Evolutionary conservation across 2,329 filamentous ascomycete genomes (phyloP), one percentile per base, ranked within the genome.

Genomic region (Aspergillus neotritici): DNA sequence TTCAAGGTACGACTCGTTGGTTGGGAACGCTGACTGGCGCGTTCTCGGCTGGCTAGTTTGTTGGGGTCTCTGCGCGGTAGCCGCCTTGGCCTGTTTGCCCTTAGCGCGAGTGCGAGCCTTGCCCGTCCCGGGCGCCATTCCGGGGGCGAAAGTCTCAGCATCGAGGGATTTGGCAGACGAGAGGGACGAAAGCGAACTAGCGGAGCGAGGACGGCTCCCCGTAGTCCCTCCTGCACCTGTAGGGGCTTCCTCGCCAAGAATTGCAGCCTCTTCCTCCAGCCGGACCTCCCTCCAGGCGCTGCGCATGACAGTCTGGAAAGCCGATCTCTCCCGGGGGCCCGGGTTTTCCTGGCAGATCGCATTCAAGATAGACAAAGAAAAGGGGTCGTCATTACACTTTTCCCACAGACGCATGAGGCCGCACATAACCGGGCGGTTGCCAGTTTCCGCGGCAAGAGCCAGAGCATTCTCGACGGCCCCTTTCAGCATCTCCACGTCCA

Each of bases 141-240:
- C 51, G 29, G 60, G 57, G n/a, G 52, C 53, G 39, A 56, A 55
- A 14, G 60, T 58, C 41, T 67, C 64, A 36, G 55, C 56, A 31
- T 64, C 60, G 29, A 67, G 49, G 4, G 68, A 67, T 33, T 66
- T 63, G 8, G 63, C 63, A 7, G 67, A 65, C 30, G 69, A 70
- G 15, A 69, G 45, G 10, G 64, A 69, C 12, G 66, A 68, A 10
- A 59, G 57, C 14, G 59, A 67, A 32, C 50, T 55, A 16, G 52
- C 53, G 12, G 59, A 62, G 5, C 50, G 50, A 9, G 51, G 51
- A 13, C 58, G 54, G 30, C 39, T 17, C 17, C 21, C 47, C 34
- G 52, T 41, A 41, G 32, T 37, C 31, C 48, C 41, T 13, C 41
- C 32, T 11, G 44, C 31, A 31, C 33, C 36, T n/a, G 44, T 32